phyloP scores from a whole-genome alignment of 2,329 filamentous ascomycete species.

The Orbilia ellipsospora region DNA sequence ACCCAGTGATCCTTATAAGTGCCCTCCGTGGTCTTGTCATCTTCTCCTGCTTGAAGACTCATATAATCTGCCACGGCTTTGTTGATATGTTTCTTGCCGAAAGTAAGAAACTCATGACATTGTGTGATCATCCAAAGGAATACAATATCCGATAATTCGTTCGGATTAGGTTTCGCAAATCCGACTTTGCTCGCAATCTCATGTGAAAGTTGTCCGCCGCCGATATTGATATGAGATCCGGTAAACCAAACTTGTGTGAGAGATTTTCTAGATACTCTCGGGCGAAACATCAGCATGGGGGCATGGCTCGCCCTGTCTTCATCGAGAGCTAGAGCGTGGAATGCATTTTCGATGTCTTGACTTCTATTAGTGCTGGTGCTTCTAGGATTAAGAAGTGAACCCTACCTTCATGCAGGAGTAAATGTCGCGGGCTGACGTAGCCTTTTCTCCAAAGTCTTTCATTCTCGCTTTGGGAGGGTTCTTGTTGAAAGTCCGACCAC shows the following conservation, averaged over 20 bases:
- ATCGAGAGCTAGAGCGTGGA: conserved; percentile 71
- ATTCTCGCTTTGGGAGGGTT: neutral
- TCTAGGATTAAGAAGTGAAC: neutral
- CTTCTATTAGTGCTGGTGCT: neutral
- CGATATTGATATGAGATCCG: conserved; percentile 66
- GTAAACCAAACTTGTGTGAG: conserved; percentile 65
- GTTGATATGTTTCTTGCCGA: conserved; percentile 61
- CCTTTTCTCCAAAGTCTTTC: conserved; percentile 37
- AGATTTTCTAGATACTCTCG: conserved; percentile 12
- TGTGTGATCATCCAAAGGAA: conserved; percentile 67
- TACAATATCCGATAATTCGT: conserved; percentile 61
- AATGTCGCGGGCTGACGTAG: conserved; percentile 31
- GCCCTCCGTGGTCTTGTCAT: neutral
- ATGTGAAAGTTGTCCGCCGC: conserved; percentile 65
- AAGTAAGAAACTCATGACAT: conserved; percentile 61
- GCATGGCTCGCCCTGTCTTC: conserved; percentile 64
- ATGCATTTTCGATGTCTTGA: conserved; percentile 69
- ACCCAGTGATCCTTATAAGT: conserved; percentile 35
- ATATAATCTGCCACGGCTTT: conserved; percentile 15
- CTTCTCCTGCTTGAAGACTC: neutral
- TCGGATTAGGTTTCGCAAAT: conserved; percentile 14
- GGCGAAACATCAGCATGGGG: conserved; percentile 44
- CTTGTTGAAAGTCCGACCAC: conserved; percentile 36
- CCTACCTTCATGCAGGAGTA: conserved; percentile 41
- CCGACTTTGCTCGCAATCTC: conserved; percentile 62